These are phyloP conservation scores for Bonia amplexicaulis DNA, from an alignment of 176 grass and related monocot species.

Conservation along the genomic window DNA sequence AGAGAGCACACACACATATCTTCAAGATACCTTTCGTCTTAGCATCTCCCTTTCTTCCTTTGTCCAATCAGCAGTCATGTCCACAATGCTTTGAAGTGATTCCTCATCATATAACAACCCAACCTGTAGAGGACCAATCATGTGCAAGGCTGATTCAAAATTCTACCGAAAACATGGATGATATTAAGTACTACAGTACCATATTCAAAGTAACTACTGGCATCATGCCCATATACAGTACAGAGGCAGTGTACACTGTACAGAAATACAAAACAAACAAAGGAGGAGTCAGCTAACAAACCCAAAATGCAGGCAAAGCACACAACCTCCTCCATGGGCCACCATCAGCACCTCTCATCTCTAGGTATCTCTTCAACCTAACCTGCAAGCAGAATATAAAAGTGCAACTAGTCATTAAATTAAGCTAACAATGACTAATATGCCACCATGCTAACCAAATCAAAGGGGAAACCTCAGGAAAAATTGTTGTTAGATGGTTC, in stretches of 20 bases:
- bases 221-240: not conserved
- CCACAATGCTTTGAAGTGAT: slow-evolving; percentile 75
- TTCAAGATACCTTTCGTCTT: slow-evolving; percentile 56
- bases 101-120: slow-evolving; percentile 87
- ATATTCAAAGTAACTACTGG: not conserved
- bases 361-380: slow-evolving; percentile 94
- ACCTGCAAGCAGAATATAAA: slow-evolving; percentile 55
- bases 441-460: not conserved
- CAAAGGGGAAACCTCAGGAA: slow-evolving; percentile 69
- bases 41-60: slow-evolving; percentile 90
- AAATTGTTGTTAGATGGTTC: slow-evolving; percentile 99
- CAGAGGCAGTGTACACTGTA: not conserved
- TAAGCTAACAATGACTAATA: slow-evolving; percentile 6
- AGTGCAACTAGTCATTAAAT: not conserved
- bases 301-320: slow-evolving; percentile 96
- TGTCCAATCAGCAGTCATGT: slow-evolving; percentile 94
- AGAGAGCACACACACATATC: not conserved
- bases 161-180: not conserved
- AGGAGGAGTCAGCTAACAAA: slow-evolving; percentile 24
- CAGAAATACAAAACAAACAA: not conserved
- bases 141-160: not conserved
- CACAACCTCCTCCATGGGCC: slow-evolving; percentile 97
- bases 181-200: not conserved
- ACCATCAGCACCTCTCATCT: slow-evolving; percentile 99
- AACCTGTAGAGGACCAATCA: slow-evolving; percentile 47